Evolutionary conservation across 345 rosid genomes (phyloP).

Genomic region (Excoecaria agallocha): DNA sequence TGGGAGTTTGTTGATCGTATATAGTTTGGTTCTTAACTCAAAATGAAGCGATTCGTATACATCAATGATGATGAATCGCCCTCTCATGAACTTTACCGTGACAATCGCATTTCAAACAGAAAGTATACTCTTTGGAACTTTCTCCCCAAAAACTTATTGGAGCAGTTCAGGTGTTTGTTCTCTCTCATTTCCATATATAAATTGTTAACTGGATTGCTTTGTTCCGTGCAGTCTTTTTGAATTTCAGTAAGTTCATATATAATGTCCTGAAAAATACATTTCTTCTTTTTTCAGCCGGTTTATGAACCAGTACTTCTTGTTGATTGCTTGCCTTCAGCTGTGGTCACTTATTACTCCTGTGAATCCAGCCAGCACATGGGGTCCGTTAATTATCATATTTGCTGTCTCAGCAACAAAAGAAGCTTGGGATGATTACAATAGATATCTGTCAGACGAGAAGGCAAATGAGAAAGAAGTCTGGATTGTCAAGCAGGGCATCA

Average conservation of each 20-base stretch:
- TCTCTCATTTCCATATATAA: background rate
- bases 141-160: slow-evolving; percentile 86
- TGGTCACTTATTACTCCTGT: slow-evolving; percentile 99
- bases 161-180: slow-evolving; percentile 79
- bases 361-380: slow-evolving; percentile 99
- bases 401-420: slow-evolving; percentile 96
- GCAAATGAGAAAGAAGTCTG: slow-evolving; percentile 96
- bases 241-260: background rate
- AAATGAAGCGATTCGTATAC: slow-evolving; percentile 89
- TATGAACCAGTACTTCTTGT: slow-evolving; percentile 96
- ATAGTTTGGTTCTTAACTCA: slow-evolving; percentile 23
- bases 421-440: slow-evolving; percentile 99
- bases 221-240: background rate
- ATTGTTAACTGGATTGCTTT: background rate
- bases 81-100: slow-evolving; percentile 57
- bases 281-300: slow-evolving; percentile 73
- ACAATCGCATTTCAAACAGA: slow-evolving; percentile 83
- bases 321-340: slow-evolving; percentile 99
- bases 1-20: slow-evolving; percentile 9
- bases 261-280: background rate
- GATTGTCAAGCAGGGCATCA: slow-evolving; percentile 74
- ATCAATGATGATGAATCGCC: slow-evolving; percentile 79
- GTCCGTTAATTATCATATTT: slow-evolving; percentile 90
- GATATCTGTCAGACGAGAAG: slow-evolving; percentile 91
- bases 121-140: slow-evolving; percentile 85